Evolutionary conservation across 371 early-diverging fungal genomes (phyloP), one percentile per base, ranked within the genome.

Genomic region (Mortierella sp.): DNA sequence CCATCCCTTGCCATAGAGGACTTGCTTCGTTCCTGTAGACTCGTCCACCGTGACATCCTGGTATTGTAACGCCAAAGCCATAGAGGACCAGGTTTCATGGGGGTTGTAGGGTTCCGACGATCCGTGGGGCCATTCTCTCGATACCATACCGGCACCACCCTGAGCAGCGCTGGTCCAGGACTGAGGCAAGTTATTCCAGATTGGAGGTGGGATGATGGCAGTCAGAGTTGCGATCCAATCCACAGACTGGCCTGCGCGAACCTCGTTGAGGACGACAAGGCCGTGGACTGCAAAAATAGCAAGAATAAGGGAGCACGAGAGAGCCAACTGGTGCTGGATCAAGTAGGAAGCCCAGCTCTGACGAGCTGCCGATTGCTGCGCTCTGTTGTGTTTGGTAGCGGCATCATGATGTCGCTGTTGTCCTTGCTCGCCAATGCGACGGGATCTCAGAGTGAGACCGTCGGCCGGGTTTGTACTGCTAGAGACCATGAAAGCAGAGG

Each of bases 1-100:
- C 40, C 57, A 72, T 4, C 71, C 68, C 55, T 73, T 80, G 29
- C 79, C 84, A 66, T 82, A 91, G 2, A 82, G 58, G 2, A 74
- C 60, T 9, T 49, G 55, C 21, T 21, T 40, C 17, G 19, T 16
- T 0, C 80, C 80, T 3, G 78, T 80, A 8, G 47, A 29, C 39
- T 58, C 58, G 31, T 78, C 64, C 7, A 63, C 27, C 21, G 46
- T 12, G 22, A 57, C 24, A 1, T 27, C 43, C 41, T 57, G 39
- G 49, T 74, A 74, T 51, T 74, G 76, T 34, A 74, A 57, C 9
- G 61, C 57, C 60, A 74, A 48, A 0, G 76, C 68, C 28, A 54
- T 16, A 2, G 67, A 67, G 0, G 67, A 62, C 73, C 73, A 67
- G 3, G 62, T 49, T 8, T 57, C 57, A 27, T 67, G 66, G 27